These are phyloP conservation scores for Fusarium staphyleae DNA, from an alignment of 2,329 filamentous ascomycete species.

Conservation along the genomic window DNA sequence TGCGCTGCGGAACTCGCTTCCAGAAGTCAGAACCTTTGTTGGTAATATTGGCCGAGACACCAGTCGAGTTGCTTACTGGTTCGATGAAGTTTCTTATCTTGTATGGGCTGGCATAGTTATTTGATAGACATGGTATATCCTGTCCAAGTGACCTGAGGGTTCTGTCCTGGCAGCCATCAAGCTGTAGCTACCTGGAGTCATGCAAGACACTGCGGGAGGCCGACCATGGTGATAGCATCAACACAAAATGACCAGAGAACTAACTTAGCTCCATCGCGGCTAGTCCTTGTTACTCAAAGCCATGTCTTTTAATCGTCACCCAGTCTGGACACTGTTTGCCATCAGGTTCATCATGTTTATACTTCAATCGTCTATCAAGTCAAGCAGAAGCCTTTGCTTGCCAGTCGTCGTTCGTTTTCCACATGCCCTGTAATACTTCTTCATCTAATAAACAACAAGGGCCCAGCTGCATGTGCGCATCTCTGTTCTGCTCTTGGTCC, in stretches of 20 bases:
- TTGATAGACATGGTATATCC: too few species aligned
- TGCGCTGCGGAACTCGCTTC: constrained; percentile 9
- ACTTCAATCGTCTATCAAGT: constrained; percentile 37
- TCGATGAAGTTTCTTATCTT: too few species aligned
- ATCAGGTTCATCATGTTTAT: constrained; percentile 29
- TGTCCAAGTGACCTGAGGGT: too few species aligned
- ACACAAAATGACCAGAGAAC: too few species aligned
- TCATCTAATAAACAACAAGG: constrained; percentile 33
- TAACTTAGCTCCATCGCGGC: too few species aligned
- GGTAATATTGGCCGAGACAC: neutral
- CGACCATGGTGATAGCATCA: too few species aligned
- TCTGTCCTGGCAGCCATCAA: too few species aligned
- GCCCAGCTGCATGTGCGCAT: constrained; percentile 18
- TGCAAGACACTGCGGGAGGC: too few species aligned
- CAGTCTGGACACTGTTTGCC: too few species aligned
- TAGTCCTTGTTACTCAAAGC: too few species aligned
- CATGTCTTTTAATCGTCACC: neutral
- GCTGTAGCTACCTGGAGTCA: too few species aligned
- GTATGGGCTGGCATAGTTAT: too few species aligned
- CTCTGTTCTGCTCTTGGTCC: constrained; percentile 19
- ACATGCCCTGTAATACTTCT: constrained; percentile 20
- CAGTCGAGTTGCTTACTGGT: neutral
- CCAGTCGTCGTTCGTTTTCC: constrained; percentile 28
- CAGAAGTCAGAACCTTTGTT: neutral
- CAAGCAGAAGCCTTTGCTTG: constrained; percentile 25